Evolutionary conservation across 208 protist genomes (phyloP).

Genomic region (Wallacemonas sp.): DNA sequence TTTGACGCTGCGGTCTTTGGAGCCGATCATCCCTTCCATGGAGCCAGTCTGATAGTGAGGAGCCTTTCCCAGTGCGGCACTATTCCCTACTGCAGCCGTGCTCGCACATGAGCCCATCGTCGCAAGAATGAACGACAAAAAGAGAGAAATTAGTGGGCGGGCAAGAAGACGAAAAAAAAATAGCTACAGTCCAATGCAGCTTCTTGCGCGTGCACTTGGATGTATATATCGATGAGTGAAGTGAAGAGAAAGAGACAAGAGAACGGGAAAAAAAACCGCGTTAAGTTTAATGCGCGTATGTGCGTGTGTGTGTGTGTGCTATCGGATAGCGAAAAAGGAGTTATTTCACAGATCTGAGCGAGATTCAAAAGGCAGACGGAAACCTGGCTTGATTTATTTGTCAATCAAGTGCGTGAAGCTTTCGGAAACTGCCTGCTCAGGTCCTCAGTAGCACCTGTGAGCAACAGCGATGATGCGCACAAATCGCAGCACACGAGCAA

Average conservation of each 20-base stretch:
- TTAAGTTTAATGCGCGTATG: too few species aligned
- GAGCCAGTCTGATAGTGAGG: not conserved
- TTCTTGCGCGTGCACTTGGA: not conserved
- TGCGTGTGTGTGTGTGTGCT: too few species aligned
- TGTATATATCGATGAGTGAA: too few species aligned
- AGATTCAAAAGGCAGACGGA: too few species aligned
- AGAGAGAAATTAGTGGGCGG: not conserved
- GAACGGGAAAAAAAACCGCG: not conserved
- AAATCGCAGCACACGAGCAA: too few species aligned
- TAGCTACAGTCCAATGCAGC: not conserved
- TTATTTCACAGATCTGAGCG: too few species aligned
- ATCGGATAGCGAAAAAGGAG: too few species aligned
- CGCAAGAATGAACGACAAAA: constrained; percentile 4
- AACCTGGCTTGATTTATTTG: too few species aligned
- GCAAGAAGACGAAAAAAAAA: constrained; percentile 6
- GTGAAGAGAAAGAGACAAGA: not conserved
- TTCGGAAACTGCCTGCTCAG: too few species aligned
- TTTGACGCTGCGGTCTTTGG: not conserved
- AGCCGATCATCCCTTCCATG: not conserved
- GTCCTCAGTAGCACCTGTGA: too few species aligned
- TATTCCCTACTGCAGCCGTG: not conserved
- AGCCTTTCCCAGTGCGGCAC: not conserved
- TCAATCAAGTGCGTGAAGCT: too few species aligned
- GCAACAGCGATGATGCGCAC: too few species aligned
- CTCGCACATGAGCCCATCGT: constrained; percentile 10